Conservation (phyloP, 1,139 yeast genomes). For the Hanseniaspora uvarum region DNA sequence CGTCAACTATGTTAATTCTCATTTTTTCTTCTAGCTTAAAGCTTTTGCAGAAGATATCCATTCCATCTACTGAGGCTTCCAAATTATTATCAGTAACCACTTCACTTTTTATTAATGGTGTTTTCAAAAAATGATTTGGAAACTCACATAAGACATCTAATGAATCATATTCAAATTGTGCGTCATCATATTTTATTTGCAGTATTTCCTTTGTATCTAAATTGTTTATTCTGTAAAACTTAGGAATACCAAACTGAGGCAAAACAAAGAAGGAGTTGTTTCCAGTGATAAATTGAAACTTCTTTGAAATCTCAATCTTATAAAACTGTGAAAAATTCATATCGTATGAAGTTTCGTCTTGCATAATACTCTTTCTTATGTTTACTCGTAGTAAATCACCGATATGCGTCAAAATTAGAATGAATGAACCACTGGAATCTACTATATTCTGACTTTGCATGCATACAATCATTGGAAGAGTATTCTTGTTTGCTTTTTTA, state of each 20-base stretch:
- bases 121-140: constrained; percentile 5
- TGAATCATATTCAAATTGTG: constrained; percentile 1
- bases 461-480: constrained; percentile 7
- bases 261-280: not conserved
- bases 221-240: constrained; percentile 12
- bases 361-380: not conserved
- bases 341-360: not conserved
- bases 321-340: not conserved
- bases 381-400: constrained; percentile 4
- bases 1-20: constrained; percentile 7
- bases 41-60: not conserved
- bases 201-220: not conserved
- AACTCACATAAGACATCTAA: not conserved
- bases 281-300: not conserved
- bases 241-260: constrained; percentile 13
- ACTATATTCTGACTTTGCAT: not conserved
- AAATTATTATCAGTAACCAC: not conserved
- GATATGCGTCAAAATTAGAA: not conserved
- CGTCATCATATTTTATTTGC: constrained; percentile 9
- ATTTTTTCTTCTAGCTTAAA: constrained; percentile 8
- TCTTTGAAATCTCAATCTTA: not conserved
- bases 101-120: not conserved
- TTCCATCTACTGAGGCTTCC: not conserved
- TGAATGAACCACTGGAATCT: not conserved
- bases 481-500: not conserved